Evolutionary conservation across 495 filamentous ascomycete species (phyloP), one percentile per base, ranked within the genome.

Genomic region (Annulohypoxylon maeteangense): DNA sequence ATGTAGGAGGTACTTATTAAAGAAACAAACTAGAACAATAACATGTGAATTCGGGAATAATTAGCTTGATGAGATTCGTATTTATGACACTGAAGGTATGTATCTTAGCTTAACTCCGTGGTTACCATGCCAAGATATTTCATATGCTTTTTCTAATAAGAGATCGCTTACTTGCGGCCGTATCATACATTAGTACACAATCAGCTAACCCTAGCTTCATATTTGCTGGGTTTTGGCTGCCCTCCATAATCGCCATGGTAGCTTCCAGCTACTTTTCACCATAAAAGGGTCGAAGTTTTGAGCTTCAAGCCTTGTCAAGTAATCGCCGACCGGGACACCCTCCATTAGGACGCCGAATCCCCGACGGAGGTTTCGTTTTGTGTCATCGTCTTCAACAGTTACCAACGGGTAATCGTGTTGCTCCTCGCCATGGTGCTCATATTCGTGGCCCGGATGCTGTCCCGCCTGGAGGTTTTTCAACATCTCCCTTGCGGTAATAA

Each of bases 401-500:
- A 48, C 47, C 61, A 67, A 50, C n/a, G 77, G 78, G 76, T 95
- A 92, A 20, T 87, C 81, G 75, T 94, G 90, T 10, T 90, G 94
- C 65, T 89, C 88, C 74, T 96, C 93, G 7, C 86, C 89, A 69
- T 90, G 86, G 69, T 96, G 92, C 76, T 97, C 94, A 78, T 92
- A 97, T 0, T 91, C 91, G 75, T 97, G 94, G 0, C 91, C 92
- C 0, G 91, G 88, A 60, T 87, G 89, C 66, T 90, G 78, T 0
- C 92, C 92, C 22, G 88, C 86, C 31, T 88, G 85, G 11, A 97
- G 77, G 73, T 91, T 91, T 77, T 87, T 89, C 70, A 97, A 75
- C 95, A 98, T 96, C 78, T 95, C 92, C 67, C 95, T 84, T 14
- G 91, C 95, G 0, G 95, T 98, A 65, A 98, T 97, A 53, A 98